Percentiles rank a stretch among this genome's conserved stretches.
Conservation (phyloP, 305 asterid species). For the Fraxinus floribunda region DNA sequence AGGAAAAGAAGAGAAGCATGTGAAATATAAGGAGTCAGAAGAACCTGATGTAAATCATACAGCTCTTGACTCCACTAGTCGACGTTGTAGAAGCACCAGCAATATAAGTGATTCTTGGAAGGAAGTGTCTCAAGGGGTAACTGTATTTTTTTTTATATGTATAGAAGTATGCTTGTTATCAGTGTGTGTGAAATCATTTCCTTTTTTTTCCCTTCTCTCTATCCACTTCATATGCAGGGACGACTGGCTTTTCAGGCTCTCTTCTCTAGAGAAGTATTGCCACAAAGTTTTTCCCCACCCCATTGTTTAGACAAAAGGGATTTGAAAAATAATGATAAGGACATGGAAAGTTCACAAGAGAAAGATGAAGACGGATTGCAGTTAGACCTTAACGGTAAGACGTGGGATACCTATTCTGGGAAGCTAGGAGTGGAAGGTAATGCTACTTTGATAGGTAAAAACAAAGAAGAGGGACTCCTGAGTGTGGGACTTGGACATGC, state of each 20-base stretch:
- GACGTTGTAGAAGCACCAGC: conserved; percentile 64
- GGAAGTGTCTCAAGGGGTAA: conserved; percentile 91
- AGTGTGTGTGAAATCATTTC: conserved; percentile 7
- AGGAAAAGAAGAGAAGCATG: conserved; percentile 51
- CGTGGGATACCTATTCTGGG: conserved; percentile 25
- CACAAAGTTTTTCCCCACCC: conserved; percentile 84
- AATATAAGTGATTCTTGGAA: conserved; percentile 69
- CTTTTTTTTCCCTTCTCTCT: conserved; percentile 9
- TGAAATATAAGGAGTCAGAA: conserved; percentile 37
- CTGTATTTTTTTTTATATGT: conserved; percentile 1
- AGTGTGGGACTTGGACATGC: conserved; percentile 43
- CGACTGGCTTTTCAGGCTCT: conserved; percentile 85
- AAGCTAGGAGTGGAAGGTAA: conserved; percentile 29
- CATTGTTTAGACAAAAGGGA: conserved; percentile 40
- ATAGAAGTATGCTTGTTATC: neutral
- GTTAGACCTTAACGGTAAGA: conserved; percentile 42
- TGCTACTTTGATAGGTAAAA: conserved; percentile 34
- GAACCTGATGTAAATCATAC: conserved; percentile 47
- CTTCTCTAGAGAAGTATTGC: conserved; percentile 75
- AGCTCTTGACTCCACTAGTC: conserved; percentile 47
- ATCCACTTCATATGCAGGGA: conserved; percentile 53
- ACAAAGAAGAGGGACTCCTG: conserved; percentile 43
- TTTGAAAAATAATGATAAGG: conserved; percentile 23
- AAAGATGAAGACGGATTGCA: conserved; percentile 30
- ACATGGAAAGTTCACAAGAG: conserved; percentile 28